These are phyloP conservation scores for Diaporthe batatas DNA, from an alignment of 2,329 filamentous ascomycete genomes.

Conservation along the genomic window DNA sequence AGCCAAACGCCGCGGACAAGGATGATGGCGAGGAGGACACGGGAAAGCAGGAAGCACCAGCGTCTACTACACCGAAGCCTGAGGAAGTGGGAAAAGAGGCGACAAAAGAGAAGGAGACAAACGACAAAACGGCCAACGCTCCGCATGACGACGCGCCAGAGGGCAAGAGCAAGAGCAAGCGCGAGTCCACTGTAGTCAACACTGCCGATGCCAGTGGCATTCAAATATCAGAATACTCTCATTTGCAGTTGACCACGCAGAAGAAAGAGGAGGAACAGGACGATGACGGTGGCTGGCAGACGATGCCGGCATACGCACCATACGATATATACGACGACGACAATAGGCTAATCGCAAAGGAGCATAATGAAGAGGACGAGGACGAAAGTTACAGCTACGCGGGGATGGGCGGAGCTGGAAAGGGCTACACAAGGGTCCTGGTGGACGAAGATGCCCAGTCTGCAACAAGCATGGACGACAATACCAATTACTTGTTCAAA, in stretches of 20 bases:
- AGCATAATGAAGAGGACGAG: slow-evolving; percentile 78
- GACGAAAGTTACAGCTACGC: slow-evolving; percentile 77
- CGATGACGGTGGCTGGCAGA: slow-evolving; percentile 82
- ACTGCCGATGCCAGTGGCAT: slow-evolving; percentile 48
- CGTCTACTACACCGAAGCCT: background rate
- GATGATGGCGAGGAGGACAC: background rate
- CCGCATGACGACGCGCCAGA: slow-evolving; percentile 44
- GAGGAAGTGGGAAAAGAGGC: background rate
- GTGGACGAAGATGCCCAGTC: slow-evolving; percentile 89
- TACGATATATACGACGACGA: slow-evolving; percentile 98
- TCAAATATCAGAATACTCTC: slow-evolving; percentile 85
- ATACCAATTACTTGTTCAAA: slow-evolving; percentile 95
- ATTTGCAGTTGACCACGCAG: slow-evolving; percentile 79
- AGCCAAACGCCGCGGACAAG: background rate
- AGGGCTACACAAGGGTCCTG: slow-evolving; percentile 95
- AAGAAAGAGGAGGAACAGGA: slow-evolving; percentile 61
- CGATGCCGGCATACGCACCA: slow-evolving; percentile 92
- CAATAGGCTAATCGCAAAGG: slow-evolving; percentile 86
- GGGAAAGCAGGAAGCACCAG: background rate
- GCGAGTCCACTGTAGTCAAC: slow-evolving; percentile 57
- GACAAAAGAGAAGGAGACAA: background rate
- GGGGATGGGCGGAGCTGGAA: slow-evolving; percentile 88
- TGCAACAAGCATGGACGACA: slow-evolving; percentile 95
- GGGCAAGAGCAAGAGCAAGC: slow-evolving; percentile 53
- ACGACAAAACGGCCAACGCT: slow-evolving; percentile 18